Base-by-base conservation (phyloP, 2,329 filamentous ascomycete genomes). In the Colletotrichum sp. region DNA sequence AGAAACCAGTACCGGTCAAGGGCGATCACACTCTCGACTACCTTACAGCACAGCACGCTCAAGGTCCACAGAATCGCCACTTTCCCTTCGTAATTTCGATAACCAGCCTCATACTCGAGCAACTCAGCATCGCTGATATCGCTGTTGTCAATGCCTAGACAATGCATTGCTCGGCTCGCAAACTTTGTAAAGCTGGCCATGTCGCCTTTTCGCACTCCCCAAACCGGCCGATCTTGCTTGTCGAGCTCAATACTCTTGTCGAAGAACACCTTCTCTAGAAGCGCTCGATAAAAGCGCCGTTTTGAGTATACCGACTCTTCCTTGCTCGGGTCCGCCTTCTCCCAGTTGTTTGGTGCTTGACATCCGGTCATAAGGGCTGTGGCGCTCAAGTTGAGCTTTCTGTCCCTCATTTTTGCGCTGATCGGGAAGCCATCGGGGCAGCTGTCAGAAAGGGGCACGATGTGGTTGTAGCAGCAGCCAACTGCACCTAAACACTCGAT, bases 401-500 rank as follows among this genome's bases (percentile, higher is more conserved):
- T 77, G 7, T 36, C 36, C 26, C 80, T 77, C 34, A 84, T 60
- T 15, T 60, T 82, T 0, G 81, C 78, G 4, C 86, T 89, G 71
- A 90, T 84, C 18, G 81, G 79, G 18, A 83, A 82, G 21, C 84
- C 84, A 8, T 82, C 79, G 1, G 86, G 85, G 18, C 85, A 85
- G 49, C 82, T 72, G 7, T 83, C 81, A 2, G 88, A 83, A 9
- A 73, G 78, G 7, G 81, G 79, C 4, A 79, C 67, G 24, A 84
- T 82, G 70, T 84, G 82, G 71, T 84, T 84, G 57, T 84, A 84
- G 77, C 82, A 84, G 71, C 82, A 84, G 2, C 82, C 82, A 6
- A 84, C 77, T 3, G 80, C 81, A 0, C 78, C 82, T 4, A 84
- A 68, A 18, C 72, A 68, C 3, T 76, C 67, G 39, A 84, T 79